A percentile compares a stretch with the other conserved stretches of the same genome.
These are phyloP conservation scores for Cyclotella cryptica DNA, from an alignment of 108 stramenopile genomes.

Conservation along the genomic window DNA sequence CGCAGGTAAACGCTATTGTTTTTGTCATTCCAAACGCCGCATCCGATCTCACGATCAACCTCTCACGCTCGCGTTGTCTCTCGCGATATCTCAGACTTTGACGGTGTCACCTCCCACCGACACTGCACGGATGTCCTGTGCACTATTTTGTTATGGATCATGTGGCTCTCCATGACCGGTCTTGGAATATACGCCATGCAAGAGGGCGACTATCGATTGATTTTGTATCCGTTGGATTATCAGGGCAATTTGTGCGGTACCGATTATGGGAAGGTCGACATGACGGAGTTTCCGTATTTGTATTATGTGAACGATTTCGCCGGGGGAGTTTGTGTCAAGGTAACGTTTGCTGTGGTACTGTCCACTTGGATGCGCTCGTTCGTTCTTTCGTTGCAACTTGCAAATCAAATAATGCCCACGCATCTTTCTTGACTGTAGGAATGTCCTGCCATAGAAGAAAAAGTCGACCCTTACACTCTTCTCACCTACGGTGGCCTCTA, in stretches of 20 bases:
- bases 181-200: constrained; percentile 65
- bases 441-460: constrained; percentile 43
- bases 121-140: constrained; percentile 78
- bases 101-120: constrained; percentile 67
- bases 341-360: background rate
- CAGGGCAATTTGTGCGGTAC: constrained; percentile 84
- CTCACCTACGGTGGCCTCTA: constrained; percentile 73
- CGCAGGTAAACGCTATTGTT: background rate
- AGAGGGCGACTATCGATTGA: constrained; percentile 69
- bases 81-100: constrained; percentile 59
- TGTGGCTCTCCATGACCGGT: constrained; percentile 71
- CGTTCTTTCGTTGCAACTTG: constrained; percentile 38
- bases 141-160: constrained; percentile 49
- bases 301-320: constrained; percentile 68
- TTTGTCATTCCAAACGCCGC: background rate
- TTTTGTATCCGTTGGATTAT: constrained; percentile 79
- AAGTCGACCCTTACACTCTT: constrained; percentile 63
- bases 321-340: constrained; percentile 82
- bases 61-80: background rate
- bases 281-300: constrained; percentile 75
- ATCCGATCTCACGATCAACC: background rate
- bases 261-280: constrained; percentile 50
- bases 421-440: constrained; percentile 17
- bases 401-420: background rate
- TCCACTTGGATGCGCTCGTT: too few relatives aligned